Evolutionary conservation across 305 asterid genomes (phyloP), one percentile per base, ranked within the genome.

Genomic region (Fraxinus latifolia): DNA sequence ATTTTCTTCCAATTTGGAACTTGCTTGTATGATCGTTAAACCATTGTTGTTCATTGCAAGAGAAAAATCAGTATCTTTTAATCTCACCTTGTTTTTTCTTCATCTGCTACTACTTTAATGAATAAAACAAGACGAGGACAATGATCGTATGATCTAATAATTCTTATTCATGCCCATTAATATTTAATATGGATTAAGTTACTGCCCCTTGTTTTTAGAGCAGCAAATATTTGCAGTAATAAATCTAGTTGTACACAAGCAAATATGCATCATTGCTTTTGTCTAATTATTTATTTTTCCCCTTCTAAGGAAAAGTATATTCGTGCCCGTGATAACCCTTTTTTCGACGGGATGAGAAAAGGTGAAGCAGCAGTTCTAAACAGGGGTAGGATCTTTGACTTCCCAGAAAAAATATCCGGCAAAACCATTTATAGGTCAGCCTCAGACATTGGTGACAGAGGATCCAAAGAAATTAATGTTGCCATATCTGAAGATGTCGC

Each of bases 281-380:
- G 12, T 76, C 36, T 65, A 65, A 84, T 33, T 17, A 27, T 80
- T 7, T 27, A 19, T 74, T 53, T 32, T 76, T 33, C 19, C 29
- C 76, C 47, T 74, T 80, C 55, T 77, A 82, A 90, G 94, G 91
- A 86, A 82, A 78, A 80, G 72, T 93, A 87, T 78, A 79, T 65
- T 71, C 92, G 97, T 78, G 89, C 91, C 79, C 93, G 97, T 31
- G 95, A 93, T 77, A 84, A 88, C 81, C 93, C 92, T 17, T 87
- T 86, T 87, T 91, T 93, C 73, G 83, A 88, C 71, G 97, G 97
- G 37, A 91, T 93, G 92, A 86, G 94, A 85, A 92, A 90, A 87
- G 92, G 92, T 53, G 93, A 91, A 79, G 90, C 92, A 53, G 85
- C 82, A 34, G 62, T 27, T 31, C 75, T 23, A 44, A 87, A 85